Percentiles rank a stretch among this genome's conserved stretches.
Conservation (phyloP, 805 yeast species). For the Candida dajiaensis region DNA sequence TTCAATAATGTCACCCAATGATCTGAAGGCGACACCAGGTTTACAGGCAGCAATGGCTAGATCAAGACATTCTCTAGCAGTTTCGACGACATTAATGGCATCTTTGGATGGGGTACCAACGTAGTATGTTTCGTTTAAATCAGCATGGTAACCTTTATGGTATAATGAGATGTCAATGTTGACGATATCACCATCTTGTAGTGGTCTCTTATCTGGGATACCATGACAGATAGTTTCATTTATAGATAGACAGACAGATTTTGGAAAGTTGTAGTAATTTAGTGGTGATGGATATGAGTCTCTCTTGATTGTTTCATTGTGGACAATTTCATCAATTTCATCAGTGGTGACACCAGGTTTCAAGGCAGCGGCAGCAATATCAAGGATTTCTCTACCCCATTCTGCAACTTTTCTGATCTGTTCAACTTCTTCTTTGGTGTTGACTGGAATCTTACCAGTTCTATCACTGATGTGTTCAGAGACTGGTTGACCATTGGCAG, state of each 20-base stretch:
- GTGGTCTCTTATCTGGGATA: conserved; percentile 82
- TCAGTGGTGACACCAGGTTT: conserved; percentile 92
- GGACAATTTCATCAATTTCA: conserved; percentile 80
- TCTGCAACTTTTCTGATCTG: conserved; percentile 71
- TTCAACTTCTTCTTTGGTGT: conserved; percentile 62
- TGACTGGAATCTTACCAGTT: conserved; percentile 55
- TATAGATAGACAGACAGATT: conserved; percentile 86
- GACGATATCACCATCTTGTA: conserved; percentile 91
- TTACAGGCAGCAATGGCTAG: conserved; percentile 78
- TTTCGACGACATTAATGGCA: conserved; percentile 83
- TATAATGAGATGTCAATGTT: conserved; percentile 85
- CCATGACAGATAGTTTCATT: conserved; percentile 98
- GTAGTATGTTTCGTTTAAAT: conserved; percentile 93
- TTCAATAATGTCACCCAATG: conserved; percentile 83
- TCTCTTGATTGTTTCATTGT: conserved; percentile 81
- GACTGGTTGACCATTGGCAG: conserved; percentile 69
- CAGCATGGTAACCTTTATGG: conserved; percentile 88
- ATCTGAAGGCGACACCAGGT: conserved; percentile 87
- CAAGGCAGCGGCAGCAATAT: conserved; percentile 76
- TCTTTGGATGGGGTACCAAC: conserved; percentile 87
- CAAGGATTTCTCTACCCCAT: conserved; percentile 83
- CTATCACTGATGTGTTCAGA: conserved; percentile 72
- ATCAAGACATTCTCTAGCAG: conserved; percentile 83
- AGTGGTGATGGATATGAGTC: conserved; percentile 92
- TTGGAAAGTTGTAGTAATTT: conserved; percentile 91